Conservation (phyloP, 2,329 filamentous ascomycete genomes). For the Verruconis gallopava region DNA sequence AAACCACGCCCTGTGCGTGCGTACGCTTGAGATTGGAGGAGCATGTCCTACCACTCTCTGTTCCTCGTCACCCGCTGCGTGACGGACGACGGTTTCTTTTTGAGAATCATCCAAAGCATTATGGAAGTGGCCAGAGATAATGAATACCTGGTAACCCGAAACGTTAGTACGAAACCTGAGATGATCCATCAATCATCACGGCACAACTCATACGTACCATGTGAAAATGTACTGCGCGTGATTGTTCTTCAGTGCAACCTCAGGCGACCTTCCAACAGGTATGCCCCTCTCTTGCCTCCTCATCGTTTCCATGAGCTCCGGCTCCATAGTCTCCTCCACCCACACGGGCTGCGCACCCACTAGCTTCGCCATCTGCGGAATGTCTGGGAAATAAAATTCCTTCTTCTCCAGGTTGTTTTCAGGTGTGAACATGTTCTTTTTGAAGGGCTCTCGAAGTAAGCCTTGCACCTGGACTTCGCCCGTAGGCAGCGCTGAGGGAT, state of each 20-base stretch:
- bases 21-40: no score
- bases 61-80: conserved; percentile 63
- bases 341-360: conserved; percentile 79
- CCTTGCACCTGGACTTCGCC: conserved; percentile 73
- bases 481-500: conserved; percentile 44
- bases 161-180: conserved; percentile 12
- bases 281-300: conserved; percentile 69
- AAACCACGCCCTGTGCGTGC: background rate
- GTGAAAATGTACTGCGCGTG: conserved; percentile 98
- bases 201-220: conserved; percentile 50
- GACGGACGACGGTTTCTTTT: conserved; percentile 66
- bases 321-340: conserved; percentile 92
- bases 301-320: conserved; percentile 63
- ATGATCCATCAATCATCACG: background rate
- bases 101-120: conserved; percentile 94
- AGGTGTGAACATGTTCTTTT: conserved; percentile 97
- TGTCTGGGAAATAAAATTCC: conserved; percentile 92
- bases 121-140: conserved; percentile 73
- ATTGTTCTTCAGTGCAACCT: conserved; percentile 91
- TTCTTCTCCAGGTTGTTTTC: conserved; percentile 71
- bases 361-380: conserved; percentile 75
- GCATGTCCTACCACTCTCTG: conserved; percentile 57
- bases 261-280: conserved; percentile 74
- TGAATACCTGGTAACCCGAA: conserved; percentile 56
- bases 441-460: conserved; percentile 75